Percentiles rank a stretch among this genome's conserved stretches.
phyloP scores from a whole-genome alignment of 495 filamentous ascomycete genomes.

The Podospora pseudopauciseta region DNA sequence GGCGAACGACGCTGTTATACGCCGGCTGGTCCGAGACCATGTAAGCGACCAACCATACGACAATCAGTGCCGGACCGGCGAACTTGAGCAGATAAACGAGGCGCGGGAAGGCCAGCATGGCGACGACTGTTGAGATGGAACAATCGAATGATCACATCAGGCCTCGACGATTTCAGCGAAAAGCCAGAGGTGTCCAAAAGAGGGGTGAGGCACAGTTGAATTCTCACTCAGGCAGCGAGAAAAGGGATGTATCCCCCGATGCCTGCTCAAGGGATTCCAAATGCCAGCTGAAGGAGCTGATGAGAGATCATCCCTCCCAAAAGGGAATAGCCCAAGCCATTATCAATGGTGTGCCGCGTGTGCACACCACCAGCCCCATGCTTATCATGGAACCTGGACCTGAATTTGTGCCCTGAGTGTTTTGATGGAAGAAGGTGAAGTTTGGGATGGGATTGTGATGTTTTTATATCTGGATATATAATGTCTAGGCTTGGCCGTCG shows the following conservation, averaged over 20 bases:
- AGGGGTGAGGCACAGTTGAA: not conserved
- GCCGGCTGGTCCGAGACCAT: slow-evolving; percentile 15
- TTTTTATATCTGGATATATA: not conserved
- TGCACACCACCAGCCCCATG: not conserved
- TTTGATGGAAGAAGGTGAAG: not conserved
- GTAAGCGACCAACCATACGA: slow-evolving; percentile 20
- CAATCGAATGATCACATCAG: not conserved
- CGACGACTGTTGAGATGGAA: not conserved
- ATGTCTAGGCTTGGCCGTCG: not conserved
- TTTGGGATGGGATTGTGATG: not conserved
- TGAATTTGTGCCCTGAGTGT: not conserved
- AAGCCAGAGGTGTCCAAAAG: not conserved
- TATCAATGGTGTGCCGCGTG: not conserved
- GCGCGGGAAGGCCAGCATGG: slow-evolving; percentile 23
- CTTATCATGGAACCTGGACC: not conserved
- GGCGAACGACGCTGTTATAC: slow-evolving; percentile 20
- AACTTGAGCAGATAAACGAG: slow-evolving; percentile 21
- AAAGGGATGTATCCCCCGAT: not conserved
- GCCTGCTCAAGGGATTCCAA: not conserved
- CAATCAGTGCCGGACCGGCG: slow-evolving; percentile 18
- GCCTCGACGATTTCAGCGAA: not conserved
- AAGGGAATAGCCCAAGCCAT: not conserved
- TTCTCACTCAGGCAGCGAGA: not conserved
- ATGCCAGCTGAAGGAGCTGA: not conserved
- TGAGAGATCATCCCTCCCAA: not conserved